Conservation (phyloP, 2,329 filamentous ascomycete genomes). For the Xylaria polymorpha region DNA sequence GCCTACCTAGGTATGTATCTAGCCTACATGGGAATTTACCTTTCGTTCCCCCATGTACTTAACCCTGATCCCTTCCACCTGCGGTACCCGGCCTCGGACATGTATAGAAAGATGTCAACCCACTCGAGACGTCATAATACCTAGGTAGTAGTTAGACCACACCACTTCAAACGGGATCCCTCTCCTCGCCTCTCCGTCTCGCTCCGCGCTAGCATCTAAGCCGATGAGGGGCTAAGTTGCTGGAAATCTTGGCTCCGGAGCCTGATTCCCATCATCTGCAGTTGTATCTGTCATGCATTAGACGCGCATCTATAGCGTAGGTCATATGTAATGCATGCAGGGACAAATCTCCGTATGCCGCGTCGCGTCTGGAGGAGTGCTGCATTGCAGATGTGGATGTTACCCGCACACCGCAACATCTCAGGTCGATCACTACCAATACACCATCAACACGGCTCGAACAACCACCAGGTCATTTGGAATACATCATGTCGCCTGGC, state of each 20-base stretch:
- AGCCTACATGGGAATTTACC: neutral
- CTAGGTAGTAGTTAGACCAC: neutral
- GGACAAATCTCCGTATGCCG: conserved; percentile 36
- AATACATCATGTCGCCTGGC: neutral
- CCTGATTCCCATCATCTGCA: conserved; percentile 34
- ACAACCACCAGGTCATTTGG: neutral
- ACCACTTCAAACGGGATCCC: neutral
- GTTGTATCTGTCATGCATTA: conserved; percentile 35
- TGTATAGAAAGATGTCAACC: neutral
- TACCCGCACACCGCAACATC: conserved; percentile 34
- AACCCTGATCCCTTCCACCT: neutral
- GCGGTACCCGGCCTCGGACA: neutral
- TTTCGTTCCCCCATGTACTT: neutral
- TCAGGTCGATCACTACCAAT: conserved; percentile 22
- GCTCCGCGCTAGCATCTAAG: conserved; percentile 21
- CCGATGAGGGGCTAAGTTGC: conserved; percentile 26
- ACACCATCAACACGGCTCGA: conserved; percentile 1
- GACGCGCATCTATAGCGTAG: conserved; percentile 33
- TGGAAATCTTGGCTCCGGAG: conserved; percentile 33
- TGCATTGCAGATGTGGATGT: conserved; percentile 37
- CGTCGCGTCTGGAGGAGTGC: conserved; percentile 29
- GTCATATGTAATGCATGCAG: conserved; percentile 38
- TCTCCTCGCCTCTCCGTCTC: conserved; percentile 15
- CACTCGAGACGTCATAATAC: conserved; percentile 3
- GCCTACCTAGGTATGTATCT: no score